phyloP scores from a whole-genome alignment of 176 grass and related monocot genomes.

The Phyllostachys edulis region DNA sequence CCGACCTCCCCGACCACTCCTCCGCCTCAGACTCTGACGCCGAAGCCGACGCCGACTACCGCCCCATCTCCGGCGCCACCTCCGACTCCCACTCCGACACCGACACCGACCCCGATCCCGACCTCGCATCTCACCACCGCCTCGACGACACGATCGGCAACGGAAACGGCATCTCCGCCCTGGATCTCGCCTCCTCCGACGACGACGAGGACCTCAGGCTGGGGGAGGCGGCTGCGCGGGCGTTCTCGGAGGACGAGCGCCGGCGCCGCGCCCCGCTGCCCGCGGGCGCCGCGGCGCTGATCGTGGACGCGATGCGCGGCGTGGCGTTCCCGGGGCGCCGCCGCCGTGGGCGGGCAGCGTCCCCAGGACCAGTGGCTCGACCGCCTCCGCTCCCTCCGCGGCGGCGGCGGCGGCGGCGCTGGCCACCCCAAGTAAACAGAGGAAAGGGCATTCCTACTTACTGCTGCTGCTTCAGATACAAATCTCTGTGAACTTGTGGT shows the following conservation, averaged over 20 bases:
- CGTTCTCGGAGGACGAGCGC: slow-evolving; percentile 52
- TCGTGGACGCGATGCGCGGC: slow-evolving; percentile 71
- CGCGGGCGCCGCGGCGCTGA: slow-evolving; percentile 48
- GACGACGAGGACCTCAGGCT: slow-evolving; percentile 29
- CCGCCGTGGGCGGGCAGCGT: slow-evolving; percentile 58
- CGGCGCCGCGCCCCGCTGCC: slow-evolving; percentile 56
- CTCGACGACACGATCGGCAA: slow-evolving; percentile 31
- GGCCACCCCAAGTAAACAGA: neutral
- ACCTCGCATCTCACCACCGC: slow-evolving; percentile 33
- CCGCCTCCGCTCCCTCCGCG: slow-evolving; percentile 43
- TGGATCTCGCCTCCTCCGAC: slow-evolving; percentile 34
- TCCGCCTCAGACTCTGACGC: slow-evolving; percentile 29
- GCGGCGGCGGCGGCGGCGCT: neutral
- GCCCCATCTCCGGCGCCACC: slow-evolving; percentile 31
- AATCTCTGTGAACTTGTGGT: neutral
- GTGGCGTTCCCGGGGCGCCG: slow-evolving; percentile 57
- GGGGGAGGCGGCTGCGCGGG: slow-evolving; percentile 33
- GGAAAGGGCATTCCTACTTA: neutral
- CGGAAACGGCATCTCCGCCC: slow-evolving; percentile 32
- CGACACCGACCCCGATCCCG: slow-evolving; percentile 31
- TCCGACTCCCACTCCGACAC: slow-evolving; percentile 20
- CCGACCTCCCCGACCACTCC: slow-evolving; percentile 24
- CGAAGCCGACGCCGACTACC: slow-evolving; percentile 14
- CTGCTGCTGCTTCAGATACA: neutral
- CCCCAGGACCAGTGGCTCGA: slow-evolving; percentile 60